Conservation (phyloP, 1,284 basidiomycete species). For the Amylostereum areolatum region DNA sequence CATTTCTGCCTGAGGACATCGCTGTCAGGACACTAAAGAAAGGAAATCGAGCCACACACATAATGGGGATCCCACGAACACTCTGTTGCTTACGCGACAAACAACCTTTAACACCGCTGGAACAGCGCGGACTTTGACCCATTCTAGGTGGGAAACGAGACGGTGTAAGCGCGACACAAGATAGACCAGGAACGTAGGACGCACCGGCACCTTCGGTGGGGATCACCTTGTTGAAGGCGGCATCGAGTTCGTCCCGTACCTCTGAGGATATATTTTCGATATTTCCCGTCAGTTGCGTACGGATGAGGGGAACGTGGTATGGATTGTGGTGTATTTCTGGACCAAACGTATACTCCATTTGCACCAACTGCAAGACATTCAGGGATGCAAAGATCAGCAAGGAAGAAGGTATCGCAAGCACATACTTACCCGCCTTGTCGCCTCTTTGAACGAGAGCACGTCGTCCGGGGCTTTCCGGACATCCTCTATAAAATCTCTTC, state of each 20-base stretch:
- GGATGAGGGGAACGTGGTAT: constrained; percentile 27
- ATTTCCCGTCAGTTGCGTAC: constrained; percentile 26
- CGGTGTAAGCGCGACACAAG: not conserved
- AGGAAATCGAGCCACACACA: constrained; percentile 21
- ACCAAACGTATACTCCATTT: constrained; percentile 10
- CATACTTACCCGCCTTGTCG: constrained; percentile 76
- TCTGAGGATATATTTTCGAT: constrained; percentile 23
- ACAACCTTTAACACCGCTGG: constrained; percentile 33
- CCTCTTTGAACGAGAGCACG: constrained; percentile 76
- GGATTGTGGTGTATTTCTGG: constrained; percentile 10
- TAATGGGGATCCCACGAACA: constrained; percentile 34
- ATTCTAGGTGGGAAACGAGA: constrained; percentile 24
- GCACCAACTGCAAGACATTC: constrained; percentile 3
- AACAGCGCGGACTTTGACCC: constrained; percentile 27
- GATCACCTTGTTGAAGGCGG: constrained; percentile 24
- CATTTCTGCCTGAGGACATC: constrained; percentile 29
- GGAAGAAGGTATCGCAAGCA: not conserved
- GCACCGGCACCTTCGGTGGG: constrained; percentile 6
- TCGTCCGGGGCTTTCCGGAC: constrained; percentile 28
- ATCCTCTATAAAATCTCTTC: constrained; percentile 26
- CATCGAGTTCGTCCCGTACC: constrained; percentile 27
- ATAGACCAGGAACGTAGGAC: not conserved
- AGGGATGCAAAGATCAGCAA: not conserved
- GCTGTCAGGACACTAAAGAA: not conserved
- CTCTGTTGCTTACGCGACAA: constrained; percentile 30